Evolutionary conservation across 768 basidiomycete species (phyloP).

Genomic region (Cystobasidiopsis lactophilus): DNA sequence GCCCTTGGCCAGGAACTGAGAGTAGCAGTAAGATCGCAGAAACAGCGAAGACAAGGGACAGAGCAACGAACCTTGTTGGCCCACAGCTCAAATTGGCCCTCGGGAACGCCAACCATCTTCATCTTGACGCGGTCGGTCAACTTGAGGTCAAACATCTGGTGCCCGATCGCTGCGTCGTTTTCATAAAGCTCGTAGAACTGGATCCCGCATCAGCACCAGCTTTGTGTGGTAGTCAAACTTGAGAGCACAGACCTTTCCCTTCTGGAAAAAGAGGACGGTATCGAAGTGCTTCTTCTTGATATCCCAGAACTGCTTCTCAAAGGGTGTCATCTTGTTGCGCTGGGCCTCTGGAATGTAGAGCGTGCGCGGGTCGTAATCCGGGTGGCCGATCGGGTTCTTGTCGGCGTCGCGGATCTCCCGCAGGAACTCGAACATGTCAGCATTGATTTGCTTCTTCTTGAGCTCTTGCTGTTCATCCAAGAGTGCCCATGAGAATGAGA

Average conservation of each 20-base stretch:
- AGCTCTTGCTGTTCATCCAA: constrained; percentile 55
- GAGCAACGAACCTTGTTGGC: constrained; percentile 30
- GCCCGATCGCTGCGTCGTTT: constrained; percentile 76
- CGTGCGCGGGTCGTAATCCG: constrained; percentile 76
- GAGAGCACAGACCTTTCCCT: constrained; percentile 36
- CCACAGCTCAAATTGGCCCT: constrained; percentile 80
- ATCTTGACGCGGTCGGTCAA: constrained; percentile 67
- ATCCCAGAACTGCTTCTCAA: constrained; percentile 64
- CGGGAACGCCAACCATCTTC: constrained; percentile 98
- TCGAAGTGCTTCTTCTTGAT: constrained; percentile 68
- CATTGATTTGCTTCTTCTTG: constrained; percentile 47
- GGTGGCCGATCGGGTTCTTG: constrained; percentile 48
- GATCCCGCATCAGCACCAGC: no score
- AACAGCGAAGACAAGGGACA: neutral
- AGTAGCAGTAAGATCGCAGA: neutral
- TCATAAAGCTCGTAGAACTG: constrained; percentile 50
- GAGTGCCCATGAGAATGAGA: neutral
- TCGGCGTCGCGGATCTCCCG: constrained; percentile 32
- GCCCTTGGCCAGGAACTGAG: constrained; percentile 19
- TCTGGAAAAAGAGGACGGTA: constrained; percentile 93
- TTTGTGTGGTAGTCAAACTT: constrained; percentile 15
- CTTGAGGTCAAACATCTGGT: constrained; percentile 86
- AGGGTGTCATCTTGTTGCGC: constrained; percentile 54
- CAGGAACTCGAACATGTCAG: constrained; percentile 25
- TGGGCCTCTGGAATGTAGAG: constrained; percentile 44